Percentiles rank a stretch among this genome's conserved stretches.
These are phyloP conservation scores for Aspergillus sp. DNA, from an alignment of 2,329 filamentous ascomycete species.

Conservation along the genomic window DNA sequence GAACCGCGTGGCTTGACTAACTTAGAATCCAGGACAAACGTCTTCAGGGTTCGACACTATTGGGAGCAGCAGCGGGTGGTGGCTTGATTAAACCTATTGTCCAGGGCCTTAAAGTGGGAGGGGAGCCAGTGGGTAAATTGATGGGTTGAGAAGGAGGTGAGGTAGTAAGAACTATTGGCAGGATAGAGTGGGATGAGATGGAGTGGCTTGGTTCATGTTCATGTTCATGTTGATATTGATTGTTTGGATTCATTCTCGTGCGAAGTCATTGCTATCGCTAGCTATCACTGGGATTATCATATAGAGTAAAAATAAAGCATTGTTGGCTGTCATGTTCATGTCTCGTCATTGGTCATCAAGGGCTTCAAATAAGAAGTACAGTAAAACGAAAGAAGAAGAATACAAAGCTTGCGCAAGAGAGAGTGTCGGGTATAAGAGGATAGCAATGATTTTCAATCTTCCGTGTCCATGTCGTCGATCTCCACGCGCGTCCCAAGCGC, in stretches of 20 bases:
- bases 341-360: conserved; percentile 9
- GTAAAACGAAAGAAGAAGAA: not conserved
- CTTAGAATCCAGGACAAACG: not conserved
- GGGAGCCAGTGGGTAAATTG: not conserved
- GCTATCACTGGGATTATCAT: conserved; percentile 1
- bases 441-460: conserved; percentile 23
- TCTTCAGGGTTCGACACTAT: not conserved
- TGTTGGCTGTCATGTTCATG: conserved; percentile 3
- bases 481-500: conserved; percentile 76
- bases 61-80: not conserved
- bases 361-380: not conserved
- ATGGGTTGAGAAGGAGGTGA: not conserved
- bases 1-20: not conserved
- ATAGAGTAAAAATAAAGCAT: conserved; percentile 2
- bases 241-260: conserved; percentile 3
- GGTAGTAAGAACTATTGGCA: not conserved
- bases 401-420: not conserved
- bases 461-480: conserved; percentile 50
- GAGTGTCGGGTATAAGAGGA: not conserved
- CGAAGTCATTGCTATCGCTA: not conserved
- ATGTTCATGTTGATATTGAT: conserved; percentile 1
- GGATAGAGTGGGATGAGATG: not conserved
- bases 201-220: not conserved
- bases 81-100: not conserved
- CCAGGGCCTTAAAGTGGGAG: no score